Percentiles rank a stretch among this genome's conserved stretches.
These are phyloP conservation scores for Aureoboletus auriporus DNA, from an alignment of 768 basidiomycete species.

Conservation along the genomic window DNA sequence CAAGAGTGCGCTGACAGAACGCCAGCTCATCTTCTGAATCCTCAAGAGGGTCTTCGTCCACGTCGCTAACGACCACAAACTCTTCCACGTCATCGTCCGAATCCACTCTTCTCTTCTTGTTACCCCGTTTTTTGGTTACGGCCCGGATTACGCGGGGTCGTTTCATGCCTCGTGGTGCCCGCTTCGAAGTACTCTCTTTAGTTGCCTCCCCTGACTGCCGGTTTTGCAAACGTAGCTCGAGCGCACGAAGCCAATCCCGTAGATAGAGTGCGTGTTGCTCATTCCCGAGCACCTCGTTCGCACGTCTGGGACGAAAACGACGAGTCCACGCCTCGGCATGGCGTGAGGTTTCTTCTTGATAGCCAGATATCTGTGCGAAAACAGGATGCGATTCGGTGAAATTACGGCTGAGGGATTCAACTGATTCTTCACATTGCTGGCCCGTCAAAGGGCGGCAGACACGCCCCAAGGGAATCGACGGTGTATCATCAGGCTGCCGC, in stretches of 20 bases:
- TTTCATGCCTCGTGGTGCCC: slow-evolving; percentile 41
- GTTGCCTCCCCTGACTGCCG: slow-evolving; percentile 4
- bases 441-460: slow-evolving; percentile 7
- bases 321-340: slow-evolving; percentile 59
- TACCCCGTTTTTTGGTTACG: slow-evolving; percentile 42
- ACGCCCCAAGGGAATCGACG: not conserved
- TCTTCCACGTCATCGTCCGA: slow-evolving; percentile 53
- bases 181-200: slow-evolving; percentile 24
- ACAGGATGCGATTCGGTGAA: slow-evolving; percentile 44
- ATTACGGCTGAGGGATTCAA: slow-evolving; percentile 8
- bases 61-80: slow-evolving; percentile 51
- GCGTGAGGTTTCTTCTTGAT: slow-evolving; percentile 13
- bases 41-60: slow-evolving; percentile 31
- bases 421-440: slow-evolving; percentile 14
- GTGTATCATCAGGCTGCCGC: not conserved
- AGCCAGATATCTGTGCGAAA: slow-evolving; percentile 38
- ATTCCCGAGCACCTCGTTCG: slow-evolving; percentile 77
- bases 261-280: slow-evolving; percentile 65
- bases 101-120: slow-evolving; percentile 52
- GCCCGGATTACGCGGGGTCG: slow-evolving; percentile 57
- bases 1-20: slow-evolving; percentile 22
- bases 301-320: slow-evolving; percentile 70
- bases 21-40: slow-evolving; percentile 36
- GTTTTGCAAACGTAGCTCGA: slow-evolving; percentile 49
- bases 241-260: slow-evolving; percentile 74